phyloP scores from a whole-genome alignment of 306 rosid species.

The Elaeagnus macrophylla region DNA sequence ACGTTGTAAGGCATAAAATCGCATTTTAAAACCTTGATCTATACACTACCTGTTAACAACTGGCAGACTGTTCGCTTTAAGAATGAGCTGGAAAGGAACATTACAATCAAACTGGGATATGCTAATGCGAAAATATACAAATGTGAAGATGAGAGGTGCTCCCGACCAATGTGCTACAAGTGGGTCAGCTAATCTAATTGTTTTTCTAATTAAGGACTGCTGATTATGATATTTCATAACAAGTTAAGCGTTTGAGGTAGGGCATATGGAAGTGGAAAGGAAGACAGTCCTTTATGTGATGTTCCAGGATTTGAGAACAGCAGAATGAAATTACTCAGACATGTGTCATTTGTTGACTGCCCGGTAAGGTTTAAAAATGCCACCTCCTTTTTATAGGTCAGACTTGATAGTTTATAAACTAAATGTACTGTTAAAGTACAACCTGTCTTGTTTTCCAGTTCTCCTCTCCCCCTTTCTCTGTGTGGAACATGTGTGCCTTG shows the following conservation, averaged over 20 bases:
- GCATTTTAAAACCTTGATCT: no score
- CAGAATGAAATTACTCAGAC: slow-evolving; percentile 83
- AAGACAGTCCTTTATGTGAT: slow-evolving; percentile 79
- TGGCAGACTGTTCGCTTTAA: slow-evolving; percentile 93
- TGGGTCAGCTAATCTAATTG: slow-evolving; percentile 28
- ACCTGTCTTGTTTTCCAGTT: no score
- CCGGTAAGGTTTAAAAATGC: slow-evolving; percentile 45
- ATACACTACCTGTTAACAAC: no score
- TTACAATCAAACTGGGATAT: slow-evolving; percentile 93
- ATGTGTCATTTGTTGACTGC: slow-evolving; percentile 94
- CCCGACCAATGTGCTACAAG: slow-evolving; percentile 92
- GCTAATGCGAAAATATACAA: slow-evolving; percentile 87
- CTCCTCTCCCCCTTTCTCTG: no score
- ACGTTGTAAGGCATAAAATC: no score
- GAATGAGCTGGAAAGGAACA: slow-evolving; percentile 91
- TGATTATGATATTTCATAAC: slow-evolving; percentile 15
- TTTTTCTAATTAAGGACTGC: slow-evolving; percentile 6
- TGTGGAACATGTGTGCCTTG: no score
- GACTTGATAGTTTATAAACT: no score
- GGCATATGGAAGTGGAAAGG: slow-evolving; percentile 99
- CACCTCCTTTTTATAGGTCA: no score
- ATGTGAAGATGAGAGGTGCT: slow-evolving; percentile 90
- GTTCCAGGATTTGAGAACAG: slow-evolving; percentile 75
- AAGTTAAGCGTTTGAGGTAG: slow-evolving; percentile 23
- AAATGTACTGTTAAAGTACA: no score